These are phyloP conservation scores for Rhodotorula taiwanensis DNA, from an alignment of 768 basidiomycete species.

Conservation along the genomic window DNA sequence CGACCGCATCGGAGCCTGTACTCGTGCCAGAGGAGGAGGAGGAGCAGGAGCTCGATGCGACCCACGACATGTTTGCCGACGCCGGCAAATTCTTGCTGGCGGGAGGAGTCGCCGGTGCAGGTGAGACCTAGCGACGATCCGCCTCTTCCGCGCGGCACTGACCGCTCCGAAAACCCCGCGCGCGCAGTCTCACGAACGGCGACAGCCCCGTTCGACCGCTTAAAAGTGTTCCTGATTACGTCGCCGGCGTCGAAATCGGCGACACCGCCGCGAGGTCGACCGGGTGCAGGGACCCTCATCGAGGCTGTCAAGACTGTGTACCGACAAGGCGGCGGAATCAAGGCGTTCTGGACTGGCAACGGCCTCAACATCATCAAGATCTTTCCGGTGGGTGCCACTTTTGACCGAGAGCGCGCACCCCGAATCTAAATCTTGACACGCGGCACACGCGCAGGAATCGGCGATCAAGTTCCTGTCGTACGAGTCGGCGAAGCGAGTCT, in stretches of 20 bases:
- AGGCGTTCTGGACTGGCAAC: conserved; percentile 95
- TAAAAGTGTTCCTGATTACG: conserved; percentile 95
- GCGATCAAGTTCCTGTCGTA: conserved; percentile 97
- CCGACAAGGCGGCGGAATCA: conserved; percentile 68
- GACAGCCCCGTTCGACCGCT: conserved; percentile 93
- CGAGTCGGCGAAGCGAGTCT: conserved; percentile 89
- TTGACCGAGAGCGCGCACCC: background rate
- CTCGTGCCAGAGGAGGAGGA: conserved; percentile 42
- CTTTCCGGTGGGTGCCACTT: conserved; percentile 55
- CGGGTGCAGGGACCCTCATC: conserved; percentile 53
- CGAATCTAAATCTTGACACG: too few species aligned
- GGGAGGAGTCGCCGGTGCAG: conserved; percentile 88
- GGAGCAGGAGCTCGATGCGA: conserved; percentile 58
- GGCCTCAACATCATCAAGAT: conserved; percentile 86
- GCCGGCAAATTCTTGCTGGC: conserved; percentile 86
- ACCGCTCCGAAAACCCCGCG: background rate
- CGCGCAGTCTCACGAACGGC: conserved; percentile 83
- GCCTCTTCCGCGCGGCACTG: too few species aligned
- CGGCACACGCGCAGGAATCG: conserved; percentile 61
- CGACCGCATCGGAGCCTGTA: too few species aligned
- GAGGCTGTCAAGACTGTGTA: conserved; percentile 75
- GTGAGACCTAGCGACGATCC: too few species aligned
- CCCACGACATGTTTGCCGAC: conserved; percentile 55
- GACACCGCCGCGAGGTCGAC: conserved; percentile 42
- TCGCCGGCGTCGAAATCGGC: conserved; percentile 37